Base-by-base conservation (phyloP, 805 yeast species). In the Monosporozyma servazzii region DNA sequence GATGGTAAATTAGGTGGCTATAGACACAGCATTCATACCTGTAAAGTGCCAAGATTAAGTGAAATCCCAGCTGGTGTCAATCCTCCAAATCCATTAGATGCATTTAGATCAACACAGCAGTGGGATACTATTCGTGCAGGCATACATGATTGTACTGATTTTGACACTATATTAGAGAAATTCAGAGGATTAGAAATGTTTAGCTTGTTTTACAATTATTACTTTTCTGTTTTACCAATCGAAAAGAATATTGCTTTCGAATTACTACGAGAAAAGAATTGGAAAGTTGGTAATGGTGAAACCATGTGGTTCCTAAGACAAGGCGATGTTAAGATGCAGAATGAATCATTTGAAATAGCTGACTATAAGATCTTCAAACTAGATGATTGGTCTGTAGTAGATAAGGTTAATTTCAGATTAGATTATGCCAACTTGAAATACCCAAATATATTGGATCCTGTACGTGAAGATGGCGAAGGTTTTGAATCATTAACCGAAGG, bases 341-440 rank as follows among this genome's bases (percentile, higher is more conserved):
- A 71, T 41, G 76, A 72, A 45, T 60, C 58, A 18, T 72, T 66
- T 54, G 75, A 72, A 54, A 56, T 73, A 31, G 75, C 75, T 30
- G 77, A 74, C 53, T 73, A 65, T 59, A 73, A 69, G 53, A 62
- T 74, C 13, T 75, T 75, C 56, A 74, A 72, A 57, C 67, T 74
- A 31, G 69, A 63, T 48, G 72, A 68, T 48, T 75, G 79, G 79
- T 66, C 68, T 17, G 65, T 73, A 15, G 58, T 63, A 18, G 79
- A 75, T 52, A 72, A 69, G 59, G 57, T 64, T 27, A 73, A 73
- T 54, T 68, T 66, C 56, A 72, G 65, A 54, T 59, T 74, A 48
- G 77, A 74, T 43, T 70, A 68, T 51, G 46, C 62, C 11, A 51
- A 57, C 33, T 51, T 66, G 40, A 57, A 54, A 41, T 49, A 37